Base-by-base conservation (phyloP, 371 early-diverging fungal species). In the Parasitella parasitica region DNA sequence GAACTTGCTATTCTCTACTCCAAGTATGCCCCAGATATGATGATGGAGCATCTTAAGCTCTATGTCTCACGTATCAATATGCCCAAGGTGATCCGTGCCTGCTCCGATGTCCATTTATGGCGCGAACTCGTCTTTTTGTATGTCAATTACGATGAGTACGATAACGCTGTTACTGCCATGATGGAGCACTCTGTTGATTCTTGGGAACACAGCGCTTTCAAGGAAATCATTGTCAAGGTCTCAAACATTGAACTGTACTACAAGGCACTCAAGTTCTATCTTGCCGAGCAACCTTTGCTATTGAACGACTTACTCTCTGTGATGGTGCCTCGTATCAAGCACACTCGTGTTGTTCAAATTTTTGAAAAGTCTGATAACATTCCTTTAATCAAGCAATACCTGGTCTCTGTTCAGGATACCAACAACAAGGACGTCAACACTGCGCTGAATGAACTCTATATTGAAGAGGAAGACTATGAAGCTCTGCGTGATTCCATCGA, bases 11-110 rank as follows among this genome's bases (percentile, higher is more conserved):
- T 97, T 57, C 78, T 97, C 61, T 98, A 98, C 77, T 90, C 95
- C 70, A 95, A 95, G 75, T 95, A 98, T 86, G 83, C 86, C 4
- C 93, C 96, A 2, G 97, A 95, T 61, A 83, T 89, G 41, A 86
- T 97, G 82, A 95, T 95, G 94, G 97, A 95, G 67, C 97, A 97
- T 67, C 84, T 98, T 54, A 94, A 96, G 71, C 81, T 97, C 57
- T 98, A 93, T 77, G 94, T 94, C 79, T 89, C 92, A 35, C 93
- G 98, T 55, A 92, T 98, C 85, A 98, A 98, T 77, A 97, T 97
- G 54, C 97, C 98, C 64, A 98, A 98, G 86, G 97, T 96, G 41
- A 98, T 98, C 62, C 84, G 92, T 27, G 91, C 95, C 6, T 95
- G 95, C 75, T 92, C 93, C 77, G 85, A 86, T 15, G 92, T 92